Evolutionary conservation across 2,329 filamentous ascomycete genomes (phyloP), one percentile per base, ranked within the genome.

Genomic region (Dothistroma pini): DNA sequence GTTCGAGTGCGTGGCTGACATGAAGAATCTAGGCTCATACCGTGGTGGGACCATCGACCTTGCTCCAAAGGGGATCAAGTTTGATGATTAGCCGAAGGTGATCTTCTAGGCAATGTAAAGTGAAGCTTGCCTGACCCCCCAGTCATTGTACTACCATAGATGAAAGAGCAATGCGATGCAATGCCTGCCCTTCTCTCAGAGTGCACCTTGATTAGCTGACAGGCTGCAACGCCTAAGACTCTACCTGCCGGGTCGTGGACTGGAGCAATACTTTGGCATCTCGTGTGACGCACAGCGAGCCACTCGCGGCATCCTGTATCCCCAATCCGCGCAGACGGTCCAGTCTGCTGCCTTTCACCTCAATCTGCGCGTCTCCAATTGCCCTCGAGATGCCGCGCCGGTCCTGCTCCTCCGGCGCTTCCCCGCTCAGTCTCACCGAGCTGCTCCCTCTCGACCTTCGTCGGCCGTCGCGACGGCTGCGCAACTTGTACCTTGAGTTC

Each of bases 31-130:
- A 69, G 95, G 95, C 55, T 91, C 89, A 67, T 99, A 96, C 82
- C 87, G 89, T 53, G 95, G 95, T 50, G 95, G 95, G 7, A 78
- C 84, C 56, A 96, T 99, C 71, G 93, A 99, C 74, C 89, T 93
- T 57, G 78, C 83, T 14, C 89, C 89, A 66, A 93, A 93, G 78
- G 89, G 90, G 61, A 89, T 96, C 80, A 97, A 96, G 80, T 99
- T 99, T 77, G 92, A 97, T 1, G 90, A 96, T 71, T 96, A 68
- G 29, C 11, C 3, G 35, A 56, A 29, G 25, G 25, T 6, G 25
- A 29, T 29, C 25, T 29, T 29, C 25, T 29, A 3, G 25, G 6
- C 25, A 29, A 29, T 6, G 25, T 29, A 6, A 29, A 29, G 25
- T 6, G 25, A 6, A 29, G 6, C 25, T 29, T 29, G 25, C 6